Conservation (phyloP, 768 basidiomycete genomes). For the Pleurotus djamor region DNA sequence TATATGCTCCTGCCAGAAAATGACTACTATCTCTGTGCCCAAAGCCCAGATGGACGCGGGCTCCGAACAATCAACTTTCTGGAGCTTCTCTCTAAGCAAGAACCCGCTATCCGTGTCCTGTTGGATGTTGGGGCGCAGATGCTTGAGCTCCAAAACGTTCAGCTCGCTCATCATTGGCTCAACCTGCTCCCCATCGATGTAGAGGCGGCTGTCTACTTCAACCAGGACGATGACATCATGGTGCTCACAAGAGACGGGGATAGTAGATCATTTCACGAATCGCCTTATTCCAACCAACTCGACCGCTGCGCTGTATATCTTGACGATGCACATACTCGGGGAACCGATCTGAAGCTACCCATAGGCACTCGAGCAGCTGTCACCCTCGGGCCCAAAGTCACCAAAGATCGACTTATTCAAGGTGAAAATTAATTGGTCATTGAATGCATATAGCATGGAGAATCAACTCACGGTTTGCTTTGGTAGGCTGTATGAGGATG, state of each 20-base stretch:
- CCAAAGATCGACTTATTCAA: constrained; percentile 51
- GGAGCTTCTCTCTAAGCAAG: constrained; percentile 26
- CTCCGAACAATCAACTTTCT: constrained; percentile 24
- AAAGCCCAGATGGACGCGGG: constrained; percentile 15
- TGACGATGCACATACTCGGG: constrained; percentile 51
- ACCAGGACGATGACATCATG: constrained; percentile 30
- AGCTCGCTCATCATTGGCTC: constrained; percentile 42
- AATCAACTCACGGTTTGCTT: too few relatives aligned
- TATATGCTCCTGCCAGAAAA: constrained; percentile 40
- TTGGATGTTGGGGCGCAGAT: constrained; percentile 59
- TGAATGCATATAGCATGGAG: too few relatives aligned
- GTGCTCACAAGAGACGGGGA: constrained; percentile 33
- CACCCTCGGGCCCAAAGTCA: constrained; percentile 47
- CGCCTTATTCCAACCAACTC: constrained; percentile 31
- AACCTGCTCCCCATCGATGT: constrained; percentile 16
- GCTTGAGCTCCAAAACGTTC: constrained; percentile 42
- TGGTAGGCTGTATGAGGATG: constrained; percentile 52
- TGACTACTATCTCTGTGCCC: constrained; percentile 25
- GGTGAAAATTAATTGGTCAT: constrained; percentile 23
- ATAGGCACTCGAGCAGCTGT: constrained; percentile 25
- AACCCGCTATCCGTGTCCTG: constrained; percentile 40
- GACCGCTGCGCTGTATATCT: constrained; percentile 44
- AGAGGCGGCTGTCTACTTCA: constrained; percentile 42
- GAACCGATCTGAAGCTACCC: constrained; percentile 54
- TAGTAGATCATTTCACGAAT: constrained; percentile 30